Percentiles rank a stretch among this genome's conserved stretches.
These are phyloP conservation scores for Phytophthora ohioensis DNA, from an alignment of 352 stramenopile genomes.

Conservation along the genomic window DNA sequence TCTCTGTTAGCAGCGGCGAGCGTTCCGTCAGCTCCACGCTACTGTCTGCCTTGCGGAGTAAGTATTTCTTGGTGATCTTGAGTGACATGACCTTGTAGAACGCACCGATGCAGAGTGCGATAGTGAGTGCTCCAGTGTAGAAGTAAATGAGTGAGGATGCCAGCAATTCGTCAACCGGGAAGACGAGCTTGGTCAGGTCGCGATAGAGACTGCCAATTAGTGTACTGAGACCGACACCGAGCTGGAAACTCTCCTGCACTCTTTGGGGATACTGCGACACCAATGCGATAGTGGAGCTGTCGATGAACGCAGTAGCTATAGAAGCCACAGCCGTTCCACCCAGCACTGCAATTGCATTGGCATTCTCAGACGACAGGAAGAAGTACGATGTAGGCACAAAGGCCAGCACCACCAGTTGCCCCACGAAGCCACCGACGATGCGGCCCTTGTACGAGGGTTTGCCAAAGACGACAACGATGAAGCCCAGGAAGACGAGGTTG, in stretches of 20 bases:
- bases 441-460: constrained; percentile 75
- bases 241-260: constrained; percentile 85
- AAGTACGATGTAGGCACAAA: constrained; percentile 86
- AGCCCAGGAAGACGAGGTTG: constrained; percentile 70
- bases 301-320: constrained; percentile 84
- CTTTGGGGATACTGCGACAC: constrained; percentile 82
- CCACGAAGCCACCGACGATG: constrained; percentile 83
- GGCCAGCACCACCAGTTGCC: constrained; percentile 72
- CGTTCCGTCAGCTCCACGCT: constrained; percentile 70
- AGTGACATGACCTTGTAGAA: constrained; percentile 77
- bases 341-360: constrained; percentile 73
- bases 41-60: constrained; percentile 41
- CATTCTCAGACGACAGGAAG: constrained; percentile 71
- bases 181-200: constrained; percentile 85
- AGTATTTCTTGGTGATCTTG: constrained; percentile 64
- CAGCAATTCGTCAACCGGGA: constrained; percentile 66
- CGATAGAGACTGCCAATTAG: constrained; percentile 86
- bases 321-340: constrained; percentile 68
- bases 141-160: constrained; percentile 85
- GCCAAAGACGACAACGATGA: constrained; percentile 72
- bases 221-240: constrained; percentile 83
- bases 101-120: constrained; percentile 76
- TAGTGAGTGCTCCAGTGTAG: constrained; percentile 82
- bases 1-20: constrained; percentile 49
- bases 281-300: constrained; percentile 85